Evolutionary conservation across 257 asterid species (phyloP).

Genomic region (Solanum tarapatanum): DNA sequence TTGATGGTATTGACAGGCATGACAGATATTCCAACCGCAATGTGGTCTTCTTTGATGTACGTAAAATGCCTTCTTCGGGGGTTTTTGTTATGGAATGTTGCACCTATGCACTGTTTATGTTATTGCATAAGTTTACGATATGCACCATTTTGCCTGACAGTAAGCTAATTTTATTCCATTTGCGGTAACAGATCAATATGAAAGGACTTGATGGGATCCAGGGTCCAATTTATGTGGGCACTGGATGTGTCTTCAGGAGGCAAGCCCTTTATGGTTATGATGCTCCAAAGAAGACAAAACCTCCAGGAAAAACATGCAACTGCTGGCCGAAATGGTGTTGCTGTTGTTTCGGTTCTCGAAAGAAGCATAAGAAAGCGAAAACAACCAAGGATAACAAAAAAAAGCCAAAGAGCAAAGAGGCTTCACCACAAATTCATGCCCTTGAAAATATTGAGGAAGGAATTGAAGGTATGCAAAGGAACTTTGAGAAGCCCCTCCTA

Average conservation of each 20-base stretch:
- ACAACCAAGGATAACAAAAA: slow-evolving; percentile 49
- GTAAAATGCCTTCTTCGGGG: slow-evolving; percentile 9
- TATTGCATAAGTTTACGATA: background rate
- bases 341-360: slow-evolving; percentile 47
- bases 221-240: slow-evolving; percentile 96
- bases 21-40: slow-evolving; percentile 94
- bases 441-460: slow-evolving; percentile 97
- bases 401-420: slow-evolving; percentile 52
- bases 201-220: slow-evolving; percentile 98
- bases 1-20: slow-evolving; percentile 91
- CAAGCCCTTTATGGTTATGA: slow-evolving; percentile 91
- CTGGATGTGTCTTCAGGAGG: slow-evolving; percentile 94
- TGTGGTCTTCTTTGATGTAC: slow-evolving; percentile 87
- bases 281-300: slow-evolving; percentile 83
- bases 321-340: slow-evolving; percentile 86
- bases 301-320: slow-evolving; percentile 90
- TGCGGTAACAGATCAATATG: slow-evolving; percentile 65
- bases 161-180: slow-evolving; percentile 5
- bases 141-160: background rate
- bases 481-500: background rate
- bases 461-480: slow-evolving; percentile 53
- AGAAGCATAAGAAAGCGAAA: slow-evolving; percentile 48
- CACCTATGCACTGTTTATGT: background rate
- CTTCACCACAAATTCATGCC: slow-evolving; percentile 86
- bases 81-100: background rate